phyloP scores from a whole-genome alignment of 78 protist species.

The Mastigamoeba balamuthi region DNA sequence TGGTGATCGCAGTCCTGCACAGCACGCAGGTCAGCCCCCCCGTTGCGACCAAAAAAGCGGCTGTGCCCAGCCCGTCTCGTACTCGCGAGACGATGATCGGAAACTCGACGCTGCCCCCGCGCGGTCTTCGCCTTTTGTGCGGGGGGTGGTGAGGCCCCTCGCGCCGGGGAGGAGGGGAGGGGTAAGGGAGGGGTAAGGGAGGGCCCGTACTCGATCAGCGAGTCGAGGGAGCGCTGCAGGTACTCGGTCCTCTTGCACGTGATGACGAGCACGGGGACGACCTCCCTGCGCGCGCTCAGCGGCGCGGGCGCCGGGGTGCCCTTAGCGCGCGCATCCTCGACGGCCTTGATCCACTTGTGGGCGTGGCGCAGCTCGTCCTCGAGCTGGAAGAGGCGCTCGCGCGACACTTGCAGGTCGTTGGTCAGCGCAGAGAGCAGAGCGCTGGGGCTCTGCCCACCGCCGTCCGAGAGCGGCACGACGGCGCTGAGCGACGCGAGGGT shows the following conservation, averaged over 20 bases:
- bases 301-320: too few relatives aligned
- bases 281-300: too few relatives aligned
- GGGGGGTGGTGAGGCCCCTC: background rate
- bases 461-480: too few relatives aligned
- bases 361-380: too few relatives aligned
- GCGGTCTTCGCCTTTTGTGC: background rate
- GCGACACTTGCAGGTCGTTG: too few relatives aligned
- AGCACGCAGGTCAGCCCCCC: background rate
- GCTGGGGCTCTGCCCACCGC: too few relatives aligned
- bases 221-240: constrained; percentile 3
- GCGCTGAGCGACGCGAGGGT: too few relatives aligned
- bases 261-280: constrained; percentile 8
- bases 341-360: too few relatives aligned
- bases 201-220: background rate
- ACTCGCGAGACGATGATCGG: background rate
- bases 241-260: constrained; percentile 18
- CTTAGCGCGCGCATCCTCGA: too few relatives aligned
- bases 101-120: background rate
- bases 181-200: background rate
- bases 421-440: too few relatives aligned
- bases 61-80: background rate
- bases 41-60: background rate
- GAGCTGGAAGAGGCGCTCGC: too few relatives aligned
- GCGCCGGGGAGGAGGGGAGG: background rate
- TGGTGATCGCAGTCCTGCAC: background rate